These are phyloP conservation scores for Neophaeococcomyces mojaviensis DNA, from an alignment of 2,329 filamentous ascomycete species.

Conservation along the genomic window DNA sequence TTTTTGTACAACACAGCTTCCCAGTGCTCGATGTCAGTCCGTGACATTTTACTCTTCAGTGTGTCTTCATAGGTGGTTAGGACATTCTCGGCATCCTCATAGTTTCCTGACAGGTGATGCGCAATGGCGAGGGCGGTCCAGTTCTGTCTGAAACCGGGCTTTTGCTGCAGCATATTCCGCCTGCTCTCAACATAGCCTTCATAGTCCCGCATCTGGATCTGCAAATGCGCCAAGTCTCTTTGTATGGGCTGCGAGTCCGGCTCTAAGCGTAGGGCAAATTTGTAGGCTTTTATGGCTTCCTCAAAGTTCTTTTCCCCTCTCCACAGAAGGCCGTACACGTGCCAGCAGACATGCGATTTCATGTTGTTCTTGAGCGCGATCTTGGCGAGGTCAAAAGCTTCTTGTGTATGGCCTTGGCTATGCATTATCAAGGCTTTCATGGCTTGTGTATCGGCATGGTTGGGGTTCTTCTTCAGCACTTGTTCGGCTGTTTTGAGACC, in stretches of 20 bases:
- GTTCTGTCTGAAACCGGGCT: constrained; percentile 76
- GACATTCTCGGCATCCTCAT: constrained; percentile 80
- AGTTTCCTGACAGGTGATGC: constrained; percentile 80
- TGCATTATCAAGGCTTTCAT: constrained; percentile 99
- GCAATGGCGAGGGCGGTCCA: constrained; percentile 97
- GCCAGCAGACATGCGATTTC: constrained; percentile 99
- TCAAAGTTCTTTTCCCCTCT: constrained; percentile 95
- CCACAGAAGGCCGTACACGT: constrained; percentile 93
- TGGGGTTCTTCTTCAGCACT: constrained; percentile 88
- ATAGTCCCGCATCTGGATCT: constrained; percentile 95
- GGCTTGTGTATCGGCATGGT: constrained; percentile 94
- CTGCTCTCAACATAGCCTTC: constrained; percentile 87
- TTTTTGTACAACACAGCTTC: constrained; percentile 96
- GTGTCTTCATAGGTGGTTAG: constrained; percentile 90
- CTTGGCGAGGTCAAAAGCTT: constrained; percentile 90
- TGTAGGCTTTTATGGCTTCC: constrained; percentile 98
- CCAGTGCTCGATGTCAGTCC: constrained; percentile 80
- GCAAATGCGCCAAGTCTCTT: constrained; percentile 82
- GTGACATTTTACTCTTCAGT: constrained; percentile 66
- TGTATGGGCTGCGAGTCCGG: constrained; percentile 93
- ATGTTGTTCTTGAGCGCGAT: constrained; percentile 89
- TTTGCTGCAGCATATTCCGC: constrained; percentile 75
- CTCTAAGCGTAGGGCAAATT: constrained; percentile 85
- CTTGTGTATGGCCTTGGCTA: constrained; percentile 80
- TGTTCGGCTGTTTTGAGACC: constrained; percentile 93